Evolutionary conservation across 2,329 filamentous ascomycete species (phyloP).

Genomic region (Malbranchea cinnamomea): DNA sequence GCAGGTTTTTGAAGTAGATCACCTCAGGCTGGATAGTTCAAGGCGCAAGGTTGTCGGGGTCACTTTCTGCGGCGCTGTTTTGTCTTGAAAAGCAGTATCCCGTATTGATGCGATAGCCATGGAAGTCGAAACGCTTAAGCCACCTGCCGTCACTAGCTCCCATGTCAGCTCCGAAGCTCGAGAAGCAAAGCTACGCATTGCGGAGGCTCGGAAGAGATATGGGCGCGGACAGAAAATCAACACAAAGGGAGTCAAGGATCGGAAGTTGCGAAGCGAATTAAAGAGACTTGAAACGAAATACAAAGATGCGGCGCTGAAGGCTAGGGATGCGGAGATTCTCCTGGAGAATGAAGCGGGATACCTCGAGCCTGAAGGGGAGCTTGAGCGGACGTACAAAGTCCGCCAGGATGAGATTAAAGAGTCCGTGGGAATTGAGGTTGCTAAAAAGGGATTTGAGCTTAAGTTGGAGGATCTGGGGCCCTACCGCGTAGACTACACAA

Average conservation of each 20-base stretch:
- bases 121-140: constrained; percentile 17
- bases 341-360: constrained; percentile 77
- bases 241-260: constrained; percentile 63
- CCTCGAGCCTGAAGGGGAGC: constrained; percentile 70
- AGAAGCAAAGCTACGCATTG: constrained; percentile 25
- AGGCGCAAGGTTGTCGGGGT: constrained; percentile 6
- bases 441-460: constrained; percentile 85
- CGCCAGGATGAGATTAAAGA: constrained; percentile 71
- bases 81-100: neutral
- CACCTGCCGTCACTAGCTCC: constrained; percentile 11
- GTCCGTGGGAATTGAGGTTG: constrained; percentile 64
- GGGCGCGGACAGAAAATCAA: constrained; percentile 68
- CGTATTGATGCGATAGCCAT: constrained; percentile 3
- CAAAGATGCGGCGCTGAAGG: constrained; percentile 62
- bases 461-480: constrained; percentile 71
- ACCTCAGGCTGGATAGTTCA: no score
- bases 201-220: constrained; percentile 56
- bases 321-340: constrained; percentile 90
- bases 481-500: constrained; percentile 76
- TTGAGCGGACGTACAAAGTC: constrained; percentile 87
- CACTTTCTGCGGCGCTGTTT: neutral
- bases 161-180: constrained; percentile 22
- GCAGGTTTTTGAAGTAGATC: constrained; percentile 8
- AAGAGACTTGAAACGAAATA: constrained; percentile 68
- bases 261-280: constrained; percentile 73